Conservation (phyloP, 805 yeast species). For the Metschnikowia bowlesiae region DNA sequence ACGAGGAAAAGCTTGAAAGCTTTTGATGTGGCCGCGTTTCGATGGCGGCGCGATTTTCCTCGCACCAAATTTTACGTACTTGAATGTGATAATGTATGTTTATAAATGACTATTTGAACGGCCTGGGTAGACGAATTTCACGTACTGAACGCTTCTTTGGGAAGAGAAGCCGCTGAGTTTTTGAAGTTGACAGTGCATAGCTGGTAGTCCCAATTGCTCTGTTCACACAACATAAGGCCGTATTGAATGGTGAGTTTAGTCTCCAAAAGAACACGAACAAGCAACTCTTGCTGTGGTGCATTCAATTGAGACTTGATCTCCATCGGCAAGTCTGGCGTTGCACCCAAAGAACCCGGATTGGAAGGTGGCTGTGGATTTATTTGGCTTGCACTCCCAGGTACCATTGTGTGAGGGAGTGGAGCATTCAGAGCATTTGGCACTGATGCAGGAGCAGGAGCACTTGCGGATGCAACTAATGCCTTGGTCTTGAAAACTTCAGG, state of each 20-base stretch:
- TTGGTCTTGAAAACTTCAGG: slow-evolving; percentile 14
- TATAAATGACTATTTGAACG: not conserved
- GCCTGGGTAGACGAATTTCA: not conserved
- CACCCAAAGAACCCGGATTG: slow-evolving; percentile 5
- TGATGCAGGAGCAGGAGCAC: slow-evolving; percentile 12
- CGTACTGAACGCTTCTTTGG: slow-evolving; percentile 35
- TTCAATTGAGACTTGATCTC: slow-evolving; percentile 50
- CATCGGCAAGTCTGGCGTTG: slow-evolving; percentile 47
- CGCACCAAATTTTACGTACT: not conserved
- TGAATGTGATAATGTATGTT: not conserved
- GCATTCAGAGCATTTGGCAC: slow-evolving; percentile 6
- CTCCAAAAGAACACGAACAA: slow-evolving; percentile 60
- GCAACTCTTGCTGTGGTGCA: slow-evolving; percentile 57
- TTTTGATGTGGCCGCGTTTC: not conserved
- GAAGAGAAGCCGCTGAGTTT: slow-evolving; percentile 52
- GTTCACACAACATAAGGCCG: slow-evolving; percentile 79
- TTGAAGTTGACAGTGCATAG: slow-evolving; percentile 67
- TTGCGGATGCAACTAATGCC: slow-evolving; percentile 8
- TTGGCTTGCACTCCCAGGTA: slow-evolving; percentile 1
- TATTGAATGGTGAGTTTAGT: slow-evolving; percentile 77
- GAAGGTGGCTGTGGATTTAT: slow-evolving; percentile 6
- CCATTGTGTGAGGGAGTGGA: slow-evolving; percentile 4
- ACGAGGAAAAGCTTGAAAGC: not conserved
- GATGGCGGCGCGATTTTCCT: slow-evolving; percentile 1
- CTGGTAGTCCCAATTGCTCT: slow-evolving; percentile 78